Base-by-base conservation (phyloP, 176 grass and related monocot genomes). In the Chloris gayana region DNA sequence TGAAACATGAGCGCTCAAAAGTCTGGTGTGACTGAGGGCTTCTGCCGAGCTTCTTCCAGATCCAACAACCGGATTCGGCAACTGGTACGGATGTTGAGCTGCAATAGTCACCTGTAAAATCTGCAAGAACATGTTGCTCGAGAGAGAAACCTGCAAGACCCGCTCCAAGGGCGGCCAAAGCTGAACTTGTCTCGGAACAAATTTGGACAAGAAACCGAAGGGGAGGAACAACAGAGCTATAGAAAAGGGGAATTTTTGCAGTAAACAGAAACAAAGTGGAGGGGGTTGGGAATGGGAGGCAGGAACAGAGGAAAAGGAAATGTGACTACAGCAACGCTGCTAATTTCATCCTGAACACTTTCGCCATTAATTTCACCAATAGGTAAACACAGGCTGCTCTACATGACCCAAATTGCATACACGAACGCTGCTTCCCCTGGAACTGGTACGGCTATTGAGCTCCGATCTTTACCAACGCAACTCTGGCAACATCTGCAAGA, bases 251-350 rank as follows among this genome's bases (percentile, higher is more conserved):
- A 42, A 42, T 26, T 22, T 46, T 46, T 29, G n/a, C 39, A 70
- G n/a, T 4, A 14, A 18, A 9, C n/a, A 29, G 1, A 45, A 2
- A 0, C 4, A 5, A 11, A 9, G 19, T 2, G 3, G n/a, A 33
- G 51, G 9, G 19, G 22, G 21, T 19, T 25, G 31, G 69, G 4
- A 30, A 21, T 21, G 51, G 7, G 51, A 8, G 11, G 41, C 9
- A 44, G 41, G 41, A 44, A 44, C 41, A 44, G 47, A 50, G 47
- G 1, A 50, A 50, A 46, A 3, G 14, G 47, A 5, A 11, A n/a
- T n/a, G n/a, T n/a, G n/a, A 3, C n/a, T 59, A 11, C 56, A 59
- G n/a, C 22, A 26, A 25, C 12, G 54, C 54, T 2, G 11, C 0
- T 49, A 17, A 19, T 19, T 22, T 21, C 14, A 33, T 18, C 4